Base-by-base conservation (phyloP, 371 early-diverging fungal genomes). In the Entomophthora muscae region DNA sequence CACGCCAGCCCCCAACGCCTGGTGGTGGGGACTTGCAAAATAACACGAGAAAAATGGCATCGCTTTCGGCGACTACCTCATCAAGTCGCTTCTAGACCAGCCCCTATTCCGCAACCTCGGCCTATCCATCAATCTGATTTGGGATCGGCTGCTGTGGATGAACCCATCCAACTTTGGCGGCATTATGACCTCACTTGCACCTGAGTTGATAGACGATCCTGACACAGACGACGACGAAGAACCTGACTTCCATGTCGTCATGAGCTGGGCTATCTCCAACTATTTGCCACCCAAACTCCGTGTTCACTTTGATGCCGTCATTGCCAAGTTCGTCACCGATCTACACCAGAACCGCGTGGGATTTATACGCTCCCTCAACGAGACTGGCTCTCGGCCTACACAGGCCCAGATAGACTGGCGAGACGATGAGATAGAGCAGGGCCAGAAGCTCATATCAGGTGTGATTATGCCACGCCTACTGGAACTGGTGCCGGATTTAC, bases 61-160 rank as follows among this genome's bases (percentile, higher is more conserved):
- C 27, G 81, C 85, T 0, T 90, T 89, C 64, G 73, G 80, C 3
- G 76, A 75, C 13, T 95, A 90, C 69, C 69, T 91, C 0, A 64
- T 84, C 42, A 76, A 83, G 29, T 78, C 85, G 1, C 76, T 94
- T 23, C 71, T 73, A 26, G 73, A 72, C 59, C 85, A 88, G 67
- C 86, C 83, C 2, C 67, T 90, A 12, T 91, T 93, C 72, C 82
- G 82, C 64, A 73, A 82, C 7, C 68, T 85, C n/a, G 79, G 80
- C 57, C 60, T 94, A 63, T 68, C 76, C 1, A 77, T 82, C 0
- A 71, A 72, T 26, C 66, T 78, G 63, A 85, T 81, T 65, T 95
- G 92, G 91, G 77, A 82, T 51, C 76, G 83, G n/a, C 61, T 93
- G 59, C 58, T 91, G 22, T 97, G 96, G 96, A 88, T 93, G 90